Percentiles rank a stretch among this genome's conserved stretches.
phyloP scores from a whole-genome alignment of 148 eudicot species.

The Fallopia convolvulus region DNA sequence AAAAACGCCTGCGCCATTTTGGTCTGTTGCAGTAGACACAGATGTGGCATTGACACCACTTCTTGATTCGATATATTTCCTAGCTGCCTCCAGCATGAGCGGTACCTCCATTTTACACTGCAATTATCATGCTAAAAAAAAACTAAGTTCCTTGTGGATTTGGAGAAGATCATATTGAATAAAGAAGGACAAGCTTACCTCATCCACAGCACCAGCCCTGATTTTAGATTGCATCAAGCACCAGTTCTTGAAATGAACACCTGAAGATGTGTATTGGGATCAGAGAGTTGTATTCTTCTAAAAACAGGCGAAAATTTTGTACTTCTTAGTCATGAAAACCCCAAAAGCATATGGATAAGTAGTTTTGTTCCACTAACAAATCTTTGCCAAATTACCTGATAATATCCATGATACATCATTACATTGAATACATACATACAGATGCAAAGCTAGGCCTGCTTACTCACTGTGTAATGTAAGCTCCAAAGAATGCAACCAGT shows the following conservation, averaged over 20 bases:
- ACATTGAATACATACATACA: neutral
- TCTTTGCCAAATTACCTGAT: neutral
- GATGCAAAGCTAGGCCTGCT: neutral
- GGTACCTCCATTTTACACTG: conserved; percentile 83
- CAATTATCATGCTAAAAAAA: conserved; percentile 6
- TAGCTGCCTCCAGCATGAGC: conserved; percentile 53
- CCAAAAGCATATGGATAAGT: neutral
- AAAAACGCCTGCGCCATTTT: neutral
- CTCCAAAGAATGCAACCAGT: neutral
- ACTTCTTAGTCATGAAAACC: neutral
- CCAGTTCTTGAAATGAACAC: conserved; percentile 97
- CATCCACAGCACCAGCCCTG: conserved; percentile 68
- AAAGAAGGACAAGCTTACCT: conserved; percentile 34
- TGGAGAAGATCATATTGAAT: neutral
- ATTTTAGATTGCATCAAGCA: conserved; percentile 95
- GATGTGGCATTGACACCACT: conserved; percentile 16
- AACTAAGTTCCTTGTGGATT: neutral
- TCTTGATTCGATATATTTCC: conserved; percentile 38
- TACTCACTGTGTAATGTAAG: neutral
- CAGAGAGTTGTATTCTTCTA: neutral
- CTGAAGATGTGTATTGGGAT: conserved; percentile 23
- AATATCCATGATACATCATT: neutral
- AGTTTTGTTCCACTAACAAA: neutral
- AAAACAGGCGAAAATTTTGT: neutral
- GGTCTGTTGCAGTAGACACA: neutral